A percentile compares a stretch with the other conserved stretches of the same genome.
These are phyloP conservation scores for Xylariaceae sp. DNA, from an alignment of 2,329 filamentous ascomycete genomes.

Conservation along the genomic window DNA sequence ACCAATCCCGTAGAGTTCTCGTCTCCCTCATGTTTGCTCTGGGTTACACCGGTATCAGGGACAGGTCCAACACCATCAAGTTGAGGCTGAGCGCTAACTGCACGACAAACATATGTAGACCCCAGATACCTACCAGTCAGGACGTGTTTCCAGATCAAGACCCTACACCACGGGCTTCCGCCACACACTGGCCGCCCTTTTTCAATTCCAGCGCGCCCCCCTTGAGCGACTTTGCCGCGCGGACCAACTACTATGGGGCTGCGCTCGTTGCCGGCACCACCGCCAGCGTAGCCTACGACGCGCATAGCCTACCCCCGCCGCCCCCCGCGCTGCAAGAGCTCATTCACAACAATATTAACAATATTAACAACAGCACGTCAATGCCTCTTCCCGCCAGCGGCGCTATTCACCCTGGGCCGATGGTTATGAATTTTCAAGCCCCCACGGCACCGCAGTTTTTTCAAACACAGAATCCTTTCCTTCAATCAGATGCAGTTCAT, in stretches of 20 bases:
- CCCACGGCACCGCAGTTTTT: conserved; percentile 53
- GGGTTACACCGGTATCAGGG: too few species aligned
- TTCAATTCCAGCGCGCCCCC: conserved; percentile 40
- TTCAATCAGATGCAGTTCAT: conserved; percentile 50
- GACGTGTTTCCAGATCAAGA: conserved; percentile 65
- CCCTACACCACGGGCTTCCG: conserved; percentile 72
- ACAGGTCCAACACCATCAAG: neutral
- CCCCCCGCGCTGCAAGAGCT: conserved; percentile 35
- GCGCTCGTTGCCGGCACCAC: too few species aligned
- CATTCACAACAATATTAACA: too few species aligned
- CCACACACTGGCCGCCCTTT: conserved; percentile 59
- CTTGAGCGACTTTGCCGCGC: conserved; percentile 75
- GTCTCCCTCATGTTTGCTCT: too few species aligned
- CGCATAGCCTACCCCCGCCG: too few species aligned
- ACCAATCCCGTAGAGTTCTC: too few species aligned
- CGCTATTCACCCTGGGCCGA: conserved; percentile 55
- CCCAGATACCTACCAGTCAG: conserved; percentile 37
- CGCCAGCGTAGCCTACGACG: too few species aligned
- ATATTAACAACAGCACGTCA: conserved; percentile 73
- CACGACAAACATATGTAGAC: conserved; percentile 43
- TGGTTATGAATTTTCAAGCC: conserved; percentile 63
- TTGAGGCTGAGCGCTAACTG: conserved; percentile 7
- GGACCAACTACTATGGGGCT: conserved; percentile 36
- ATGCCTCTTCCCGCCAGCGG: conserved; percentile 71
- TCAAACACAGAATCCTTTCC: conserved; percentile 68